Evolutionary conservation across 2,329 filamentous ascomycete genomes (phyloP).

Genomic region (Lasiodiplodia gonubiensis): DNA sequence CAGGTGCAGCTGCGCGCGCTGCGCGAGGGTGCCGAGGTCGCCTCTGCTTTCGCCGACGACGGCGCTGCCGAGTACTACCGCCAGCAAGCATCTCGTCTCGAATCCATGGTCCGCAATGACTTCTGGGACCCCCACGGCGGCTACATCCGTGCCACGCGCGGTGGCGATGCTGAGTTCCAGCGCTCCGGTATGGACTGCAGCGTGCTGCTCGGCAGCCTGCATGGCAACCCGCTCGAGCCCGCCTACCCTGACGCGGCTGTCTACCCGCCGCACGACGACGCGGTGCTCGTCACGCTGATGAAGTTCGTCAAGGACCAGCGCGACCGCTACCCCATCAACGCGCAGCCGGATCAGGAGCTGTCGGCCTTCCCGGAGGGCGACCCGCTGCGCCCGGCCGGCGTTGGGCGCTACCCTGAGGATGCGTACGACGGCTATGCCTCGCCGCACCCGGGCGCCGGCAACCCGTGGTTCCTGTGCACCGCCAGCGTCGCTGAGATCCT

Average conservation of each 20-base stretch:
- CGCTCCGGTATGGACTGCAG: slow-evolving; percentile 47
- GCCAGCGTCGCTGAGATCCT: slow-evolving; percentile 48
- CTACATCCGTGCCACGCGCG: slow-evolving; percentile 46
- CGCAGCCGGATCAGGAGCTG: slow-evolving; percentile 33
- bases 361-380: slow-evolving; percentile 46
- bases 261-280: slow-evolving; percentile 46
- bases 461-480: slow-evolving; percentile 54
- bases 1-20: slow-evolving; percentile 47
- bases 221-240: slow-evolving; percentile 39
- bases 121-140: slow-evolving; percentile 48
- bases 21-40: slow-evolving; percentile 43
- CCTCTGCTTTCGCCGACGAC: slow-evolving; percentile 41
- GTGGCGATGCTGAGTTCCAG: slow-evolving; percentile 47
- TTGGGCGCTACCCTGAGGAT: slow-evolving; percentile 54
- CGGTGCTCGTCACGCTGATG: slow-evolving; percentile 46
- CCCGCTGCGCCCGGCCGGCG: slow-evolving; percentile 66
- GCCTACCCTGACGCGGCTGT: slow-evolving; percentile 58
- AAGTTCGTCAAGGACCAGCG: slow-evolving; percentile 43
- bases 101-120: slow-evolving; percentile 38
- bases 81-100: slow-evolving; percentile 44
- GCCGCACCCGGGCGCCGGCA: slow-evolving; percentile 38
- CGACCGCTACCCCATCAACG: slow-evolving; percentile 48
- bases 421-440: slow-evolving; percentile 47
- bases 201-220: slow-evolving; percentile 46
- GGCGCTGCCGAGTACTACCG: slow-evolving; percentile 49